Base-by-base conservation (phyloP, 306 rosid species). In the Benincasa hispida region DNA sequence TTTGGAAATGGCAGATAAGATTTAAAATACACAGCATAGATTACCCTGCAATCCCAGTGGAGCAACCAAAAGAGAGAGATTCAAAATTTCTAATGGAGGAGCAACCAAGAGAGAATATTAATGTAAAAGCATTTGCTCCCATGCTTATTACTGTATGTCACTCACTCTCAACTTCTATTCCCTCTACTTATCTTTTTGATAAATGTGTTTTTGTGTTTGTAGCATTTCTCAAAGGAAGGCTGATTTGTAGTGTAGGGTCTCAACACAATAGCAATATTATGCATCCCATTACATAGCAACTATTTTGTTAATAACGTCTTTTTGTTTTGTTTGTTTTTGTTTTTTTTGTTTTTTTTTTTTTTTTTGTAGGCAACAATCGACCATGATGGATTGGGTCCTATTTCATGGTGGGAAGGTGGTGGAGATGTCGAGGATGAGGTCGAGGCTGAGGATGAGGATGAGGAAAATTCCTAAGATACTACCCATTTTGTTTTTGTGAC, bases 91-190 rank as follows among this genome's bases (percentile, higher is more conserved):
- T 88, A 59, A 77, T 84, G 67, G 92, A 88, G 78, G 50, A 66
- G 72, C 89, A 84, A 76, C 92, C 90, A 41, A 66, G 84, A 81
- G 92, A 90, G 41, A 70, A 5, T 1, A 37, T 0, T 5, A 74
- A 51, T 25, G 10, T 82, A 87, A 62, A 89, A 87, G 88, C 97
- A 48, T 92, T 90, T 85, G 88, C 98, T 22, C 93, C 92, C 24
- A 90, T 90, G 93, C 48, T 85, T 81, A 58, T 92, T 42, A 88
- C 81, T 48, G 98, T 90, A 84, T 82, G 93, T 66, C 32, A 10
- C 30, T 82, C 66, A 61, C 66, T 83, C 76, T 45, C 21, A 45
- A 42, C 59, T 72, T 48, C 22, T 21, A 41, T 45, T 69, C 42
- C 27, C 25, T 63, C 25, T 63, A 19, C 72, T 63, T n/a, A 19